A percentile compares a stretch with the other conserved stretches of the same genome.
Conservation (phyloP, 2,329 filamentous ascomycete genomes). For the Stachybotrys elegans region DNA sequence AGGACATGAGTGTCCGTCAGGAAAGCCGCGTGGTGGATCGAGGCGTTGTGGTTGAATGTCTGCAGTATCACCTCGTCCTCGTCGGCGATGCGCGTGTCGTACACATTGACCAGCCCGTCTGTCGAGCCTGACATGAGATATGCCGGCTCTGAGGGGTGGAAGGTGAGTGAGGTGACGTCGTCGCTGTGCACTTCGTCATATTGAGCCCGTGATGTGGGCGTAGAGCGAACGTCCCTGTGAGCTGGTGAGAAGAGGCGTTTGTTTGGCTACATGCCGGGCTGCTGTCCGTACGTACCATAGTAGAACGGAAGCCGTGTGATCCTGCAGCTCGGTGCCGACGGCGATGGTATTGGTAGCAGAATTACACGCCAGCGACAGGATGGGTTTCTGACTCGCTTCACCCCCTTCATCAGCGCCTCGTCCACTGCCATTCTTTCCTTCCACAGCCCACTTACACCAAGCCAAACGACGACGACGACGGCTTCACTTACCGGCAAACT, state of each 20-base stretch:
- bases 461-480: constrained; percentile 1
- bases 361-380: constrained; percentile 63
- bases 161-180: constrained; percentile 55
- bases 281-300: constrained; percentile 57
- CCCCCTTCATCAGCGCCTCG: background rate
- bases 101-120: constrained; percentile 73
- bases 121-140: constrained; percentile 72
- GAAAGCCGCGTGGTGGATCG: constrained; percentile 71
- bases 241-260: constrained; percentile 23
- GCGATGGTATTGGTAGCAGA: constrained; percentile 55
- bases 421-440: background rate
- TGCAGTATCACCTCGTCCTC: constrained; percentile 76
- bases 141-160: constrained; percentile 55
- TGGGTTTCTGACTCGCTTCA: constrained; percentile 40
- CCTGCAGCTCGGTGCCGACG: constrained; percentile 67
- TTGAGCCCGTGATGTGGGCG: constrained; percentile 40
- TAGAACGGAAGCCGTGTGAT: constrained; percentile 55
- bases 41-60: constrained; percentile 72
- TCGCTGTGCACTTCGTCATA: constrained; percentile 65
- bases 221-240: constrained; percentile 52
- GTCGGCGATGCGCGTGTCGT: constrained; percentile 63
- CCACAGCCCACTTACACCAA: background rate
- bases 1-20: constrained; percentile 60
- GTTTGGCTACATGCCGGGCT: too few species aligned
- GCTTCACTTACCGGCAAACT: constrained; percentile 38